A percentile compares a stretch with the other conserved stretches of the same genome.
phyloP scores from a whole-genome alignment of 345 rosid species.

The Euclidium syriacum region DNA sequence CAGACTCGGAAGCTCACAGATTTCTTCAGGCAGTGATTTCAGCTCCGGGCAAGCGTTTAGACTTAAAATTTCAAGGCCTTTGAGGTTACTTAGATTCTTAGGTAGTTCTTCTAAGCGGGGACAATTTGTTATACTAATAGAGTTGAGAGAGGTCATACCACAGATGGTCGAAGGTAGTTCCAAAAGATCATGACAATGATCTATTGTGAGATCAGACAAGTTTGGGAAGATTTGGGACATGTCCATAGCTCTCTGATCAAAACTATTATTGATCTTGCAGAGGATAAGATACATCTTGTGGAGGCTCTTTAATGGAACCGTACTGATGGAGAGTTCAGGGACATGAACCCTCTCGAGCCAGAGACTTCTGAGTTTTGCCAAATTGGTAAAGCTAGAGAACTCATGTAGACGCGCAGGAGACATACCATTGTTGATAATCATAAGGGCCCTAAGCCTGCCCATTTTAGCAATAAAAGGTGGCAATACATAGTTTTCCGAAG shows the following conservation, averaged over 20 bases:
- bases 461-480: slow-evolving; percentile 79
- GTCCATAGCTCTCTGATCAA: slow-evolving; percentile 43
- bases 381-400: slow-evolving; percentile 45
- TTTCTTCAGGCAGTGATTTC: slow-evolving; percentile 42
- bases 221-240: slow-evolving; percentile 56
- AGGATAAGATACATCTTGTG: slow-evolving; percentile 59
- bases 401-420: slow-evolving; percentile 46
- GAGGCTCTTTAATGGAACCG: slow-evolving; percentile 39
- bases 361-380: slow-evolving; percentile 58
- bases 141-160: slow-evolving; percentile 41
- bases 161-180: slow-evolving; percentile 54
- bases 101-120: slow-evolving; percentile 57
- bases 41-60: slow-evolving; percentile 74
- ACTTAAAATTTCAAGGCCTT: slow-evolving; percentile 48
- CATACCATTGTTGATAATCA: slow-evolving; percentile 57
- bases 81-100: slow-evolving; percentile 41
- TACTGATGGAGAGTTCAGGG: slow-evolving; percentile 37
- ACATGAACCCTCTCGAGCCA: slow-evolving; percentile 80
- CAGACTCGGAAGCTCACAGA: slow-evolving; percentile 49
- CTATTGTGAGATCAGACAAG: slow-evolving; percentile 61
- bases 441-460: slow-evolving; percentile 70
- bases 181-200: slow-evolving; percentile 71
- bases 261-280: slow-evolving; percentile 55
- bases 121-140: slow-evolving; percentile 79
- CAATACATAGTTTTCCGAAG: slow-evolving; percentile 48